Conservation (phyloP, 2,329 filamentous ascomycete genomes). For the Calonectria leucothoes region DNA sequence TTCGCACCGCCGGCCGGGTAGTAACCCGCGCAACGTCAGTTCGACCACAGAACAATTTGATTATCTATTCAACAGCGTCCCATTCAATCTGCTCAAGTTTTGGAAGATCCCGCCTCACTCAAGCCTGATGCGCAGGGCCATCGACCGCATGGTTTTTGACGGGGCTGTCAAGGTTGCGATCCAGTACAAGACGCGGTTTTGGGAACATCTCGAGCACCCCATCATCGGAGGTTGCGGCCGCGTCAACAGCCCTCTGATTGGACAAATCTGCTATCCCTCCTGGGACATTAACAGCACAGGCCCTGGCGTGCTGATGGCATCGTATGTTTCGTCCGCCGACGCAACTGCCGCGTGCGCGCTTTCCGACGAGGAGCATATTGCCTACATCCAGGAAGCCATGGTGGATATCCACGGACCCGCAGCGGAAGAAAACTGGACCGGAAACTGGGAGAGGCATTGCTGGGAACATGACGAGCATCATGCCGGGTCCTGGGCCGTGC, state of each 20-base stretch:
- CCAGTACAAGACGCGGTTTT: constrained; percentile 64
- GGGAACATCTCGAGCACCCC: constrained; percentile 43
- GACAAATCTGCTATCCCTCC: constrained; percentile 34
- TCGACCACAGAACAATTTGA: constrained; percentile 47
- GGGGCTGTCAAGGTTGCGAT: constrained; percentile 58
- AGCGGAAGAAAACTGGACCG: constrained; percentile 68
- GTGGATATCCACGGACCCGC: constrained; percentile 46
- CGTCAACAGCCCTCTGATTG: constrained; percentile 24
- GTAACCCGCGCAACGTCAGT: constrained; percentile 36
- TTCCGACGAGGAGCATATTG: constrained; percentile 35
- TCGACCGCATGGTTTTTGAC: constrained; percentile 39
- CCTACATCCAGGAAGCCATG: constrained; percentile 28
- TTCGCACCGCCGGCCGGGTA: constrained; percentile 29
- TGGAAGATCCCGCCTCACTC: constrained; percentile 52
- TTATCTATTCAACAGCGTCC: constrained; percentile 51
- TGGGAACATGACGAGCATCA: constrained; percentile 69
- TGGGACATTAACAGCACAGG: constrained; percentile 33
- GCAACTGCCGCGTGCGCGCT: constrained; percentile 28
- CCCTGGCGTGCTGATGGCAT: constrained; percentile 28
- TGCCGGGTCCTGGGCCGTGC: constrained; percentile 65
- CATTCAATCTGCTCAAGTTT: constrained; percentile 51
- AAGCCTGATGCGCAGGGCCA: constrained; percentile 39
- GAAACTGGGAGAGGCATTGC: constrained; percentile 66
- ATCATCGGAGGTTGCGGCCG: constrained; percentile 55
- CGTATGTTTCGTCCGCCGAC: constrained; percentile 33